Base-by-base conservation (phyloP, 257 asterid species). In the Penstemon barbatus region DNA sequence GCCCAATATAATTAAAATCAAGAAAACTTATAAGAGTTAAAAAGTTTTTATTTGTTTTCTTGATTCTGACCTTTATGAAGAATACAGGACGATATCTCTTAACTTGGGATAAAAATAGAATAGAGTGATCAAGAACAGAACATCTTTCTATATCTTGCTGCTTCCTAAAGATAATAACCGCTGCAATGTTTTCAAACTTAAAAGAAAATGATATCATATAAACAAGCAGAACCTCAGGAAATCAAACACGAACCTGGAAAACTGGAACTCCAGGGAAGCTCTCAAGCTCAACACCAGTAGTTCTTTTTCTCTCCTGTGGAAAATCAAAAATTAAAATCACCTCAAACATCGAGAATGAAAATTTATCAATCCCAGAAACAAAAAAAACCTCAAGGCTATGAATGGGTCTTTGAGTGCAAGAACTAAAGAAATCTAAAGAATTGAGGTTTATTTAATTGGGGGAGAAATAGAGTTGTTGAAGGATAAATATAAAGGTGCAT, bases 201-300 rank as follows among this genome's bases (percentile, higher is more conserved):
- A 18, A 15, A 39, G 3, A 25, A 15, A 65, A 15, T 4, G 12
- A 60, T 61, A 18, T 37, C 5, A 8, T 25, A n/a, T 33, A 63
- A 61, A 48, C 46, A 57, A 68, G 64, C 46, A 38, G 38, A 10
- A 40, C 33, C 54, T 5, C 4, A 46, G 43, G 56, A 43, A 74
- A 61, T 62, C 43, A 43, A 4, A 42, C 43, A 37, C 57, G 51
- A 60, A 90, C 99, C 97, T 90, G 97, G 76, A 93, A 93, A 71
- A 88, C 96, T 44, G 99, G 99, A 80, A 93, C 92, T 48, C 99
- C 99, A 8, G 78, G 61, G 73, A 93, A 88, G 80, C 90, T 78
- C 70, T 81, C 86, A 70, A 76, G 92, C 66, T 71, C 56, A 68
- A 67, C 46, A 41, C 96, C 99, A 43, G 45, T 75, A 52, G 33